Conservation (phyloP, 2,329 filamentous ascomycete genomes). For the Nannizziopsis barbatae region DNA sequence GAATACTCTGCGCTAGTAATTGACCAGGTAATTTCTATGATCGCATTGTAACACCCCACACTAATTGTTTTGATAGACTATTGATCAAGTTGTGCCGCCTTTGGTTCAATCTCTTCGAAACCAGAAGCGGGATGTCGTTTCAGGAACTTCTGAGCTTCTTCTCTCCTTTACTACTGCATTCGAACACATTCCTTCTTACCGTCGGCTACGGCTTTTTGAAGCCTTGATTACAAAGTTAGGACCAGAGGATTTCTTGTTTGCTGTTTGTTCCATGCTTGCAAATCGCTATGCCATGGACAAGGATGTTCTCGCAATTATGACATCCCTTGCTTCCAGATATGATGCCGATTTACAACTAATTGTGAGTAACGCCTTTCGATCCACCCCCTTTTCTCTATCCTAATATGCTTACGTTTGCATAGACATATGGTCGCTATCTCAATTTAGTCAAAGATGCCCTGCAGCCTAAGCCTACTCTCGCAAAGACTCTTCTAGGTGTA, state of each 20-base stretch:
- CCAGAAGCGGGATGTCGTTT: slow-evolving; percentile 63
- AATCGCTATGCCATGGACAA: slow-evolving; percentile 75
- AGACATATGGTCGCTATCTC: slow-evolving; percentile 66
- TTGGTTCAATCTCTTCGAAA: slow-evolving; percentile 75
- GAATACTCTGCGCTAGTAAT: slow-evolving; percentile 96
- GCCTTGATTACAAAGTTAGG: slow-evolving; percentile 78
- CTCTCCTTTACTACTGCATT: slow-evolving; percentile 93
- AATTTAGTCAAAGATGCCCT: slow-evolving; percentile 65
- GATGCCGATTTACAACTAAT: slow-evolving; percentile 61
- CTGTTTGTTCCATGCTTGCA: slow-evolving; percentile 77
- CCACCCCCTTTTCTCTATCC: not conserved
- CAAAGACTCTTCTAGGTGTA: slow-evolving; percentile 58
- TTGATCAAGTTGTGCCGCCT: slow-evolving; percentile 86
- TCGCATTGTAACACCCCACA: not conserved
- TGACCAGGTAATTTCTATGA: slow-evolving; percentile 45
- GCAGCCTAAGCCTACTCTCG: slow-evolving; percentile 61
- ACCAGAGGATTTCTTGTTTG: slow-evolving; percentile 75
- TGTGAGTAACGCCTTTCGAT: slow-evolving; percentile 19
- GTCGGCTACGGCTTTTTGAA: slow-evolving; percentile 69
- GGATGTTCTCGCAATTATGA: slow-evolving; percentile 61
- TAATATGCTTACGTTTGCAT: slow-evolving; percentile 19
- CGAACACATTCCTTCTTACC: slow-evolving; percentile 84
- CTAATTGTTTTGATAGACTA: slow-evolving; percentile 47
- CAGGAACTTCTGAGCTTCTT: slow-evolving; percentile 78
- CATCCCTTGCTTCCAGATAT: slow-evolving; percentile 62